These are phyloP conservation scores for Blumeria hordei DNA, from an alignment of 2,329 filamentous ascomycete species.

Conservation along the genomic window DNA sequence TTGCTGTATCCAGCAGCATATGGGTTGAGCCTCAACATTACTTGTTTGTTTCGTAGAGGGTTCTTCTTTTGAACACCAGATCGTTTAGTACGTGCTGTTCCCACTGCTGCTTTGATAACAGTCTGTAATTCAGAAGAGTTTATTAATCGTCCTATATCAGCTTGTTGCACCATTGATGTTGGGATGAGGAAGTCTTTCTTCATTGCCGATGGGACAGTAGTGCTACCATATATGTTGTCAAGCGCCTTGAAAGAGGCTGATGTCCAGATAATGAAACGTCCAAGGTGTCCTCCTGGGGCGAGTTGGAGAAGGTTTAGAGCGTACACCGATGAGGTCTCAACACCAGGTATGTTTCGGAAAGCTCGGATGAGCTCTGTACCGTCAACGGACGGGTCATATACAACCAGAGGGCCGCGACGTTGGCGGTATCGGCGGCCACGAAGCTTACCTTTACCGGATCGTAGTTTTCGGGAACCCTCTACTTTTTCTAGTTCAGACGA, in stretches of 20 bases:
- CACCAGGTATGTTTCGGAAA: slow-evolving; percentile 97
- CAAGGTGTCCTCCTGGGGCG: slow-evolving; percentile 93
- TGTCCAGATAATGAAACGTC: slow-evolving; percentile 98
- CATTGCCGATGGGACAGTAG: slow-evolving; percentile 65
- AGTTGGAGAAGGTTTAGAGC: slow-evolving; percentile 97
- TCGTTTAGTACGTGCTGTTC: slow-evolving; percentile 74
- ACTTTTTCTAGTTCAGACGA: slow-evolving; percentile 85
- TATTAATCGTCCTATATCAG: slow-evolving; percentile 92
- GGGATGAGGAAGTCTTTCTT: slow-evolving; percentile 99
- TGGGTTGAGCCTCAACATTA: slow-evolving; percentile 94
- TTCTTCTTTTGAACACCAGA: slow-evolving; percentile 97
- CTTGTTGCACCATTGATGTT: slow-evolving; percentile 74
- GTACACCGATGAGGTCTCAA: slow-evolving; percentile 87
- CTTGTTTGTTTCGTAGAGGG: slow-evolving; percentile 96
- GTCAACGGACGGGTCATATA: slow-evolving; percentile 90
- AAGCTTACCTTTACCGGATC: slow-evolving; percentile 97
- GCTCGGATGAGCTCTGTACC: slow-evolving; percentile 82
- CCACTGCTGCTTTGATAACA: slow-evolving; percentile 79
- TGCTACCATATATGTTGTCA: slow-evolving; percentile 89
- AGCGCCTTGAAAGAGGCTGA: slow-evolving; percentile 91
- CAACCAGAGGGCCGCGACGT: slow-evolving; percentile 89
- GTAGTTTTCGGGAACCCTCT: slow-evolving; percentile 86
- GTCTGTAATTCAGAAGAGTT: slow-evolving; percentile 98
- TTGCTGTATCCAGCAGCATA: slow-evolving; percentile 82
- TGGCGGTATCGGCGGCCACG: slow-evolving; percentile 90